Evolutionary conservation across 139 green algal genomes (phyloP), one percentile per base, ranked within the genome.

Genomic region (Pycnococcus provasolii): DNA sequence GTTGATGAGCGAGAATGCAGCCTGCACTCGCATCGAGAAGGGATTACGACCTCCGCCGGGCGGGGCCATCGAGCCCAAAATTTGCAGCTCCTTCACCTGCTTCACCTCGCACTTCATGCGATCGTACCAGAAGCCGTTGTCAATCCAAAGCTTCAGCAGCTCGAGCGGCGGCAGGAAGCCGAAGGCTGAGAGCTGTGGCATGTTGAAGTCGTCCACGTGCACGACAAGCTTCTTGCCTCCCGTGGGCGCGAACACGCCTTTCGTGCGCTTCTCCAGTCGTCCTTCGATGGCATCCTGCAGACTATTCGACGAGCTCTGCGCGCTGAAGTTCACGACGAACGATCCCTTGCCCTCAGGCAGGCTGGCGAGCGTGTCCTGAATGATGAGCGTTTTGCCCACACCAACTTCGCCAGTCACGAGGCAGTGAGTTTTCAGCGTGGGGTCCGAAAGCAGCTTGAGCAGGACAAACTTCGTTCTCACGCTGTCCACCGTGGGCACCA

Each of bases 51-150:
- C 87, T 52, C 87, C 87, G 15, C 87, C 87, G 1, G 87, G 86
- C 2, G 87, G 87, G 2, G 83, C 87, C 85, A 94, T 91, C 4
- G 84, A 84, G 1, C 74, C 83, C 55, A 81, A 46, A 3, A 76
- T 53, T 79, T 91, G 85, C 82, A 91, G 86, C 73, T 94, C 85
- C 74, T 86, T 87, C 53, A 94, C 75, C 61, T 82, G 55, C 78
- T 88, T 90, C 37, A 82, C 66, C 74, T 94, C 87, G 54, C 83
- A 86, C 45, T 80, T 79, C 37, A 74, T 42, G 8, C 87, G 82
- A 61, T 91, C 87, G 66, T 91, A 94, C 87, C 87, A 94, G 81
- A 88, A 91, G 39, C 85, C 87, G 76, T 91, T 87, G 80, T 94
- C 87, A 1, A 79, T 74, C 86, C 84, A 94, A 1, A 91, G 81